Conservation (phyloP, 306 rosid genomes). For the Purshia tridentata region DNA sequence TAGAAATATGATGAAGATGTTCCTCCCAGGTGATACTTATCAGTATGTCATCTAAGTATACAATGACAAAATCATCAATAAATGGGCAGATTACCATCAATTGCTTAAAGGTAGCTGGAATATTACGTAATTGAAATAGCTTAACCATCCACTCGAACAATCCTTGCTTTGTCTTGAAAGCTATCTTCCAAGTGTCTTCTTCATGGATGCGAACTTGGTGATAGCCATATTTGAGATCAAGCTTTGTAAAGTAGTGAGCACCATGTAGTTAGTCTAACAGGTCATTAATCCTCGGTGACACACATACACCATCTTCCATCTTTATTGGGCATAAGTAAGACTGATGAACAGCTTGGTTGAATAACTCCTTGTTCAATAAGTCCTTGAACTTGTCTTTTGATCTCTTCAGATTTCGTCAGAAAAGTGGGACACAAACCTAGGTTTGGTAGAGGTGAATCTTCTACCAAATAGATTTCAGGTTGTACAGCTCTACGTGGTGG, state of each 20-base stretch:
- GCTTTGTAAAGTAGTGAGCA: not conserved
- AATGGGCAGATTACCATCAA: not conserved
- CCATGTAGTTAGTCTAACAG: not conserved
- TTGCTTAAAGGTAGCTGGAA: not conserved
- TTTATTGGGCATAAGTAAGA: not conserved
- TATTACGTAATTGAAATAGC: not conserved
- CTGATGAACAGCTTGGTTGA: not conserved
- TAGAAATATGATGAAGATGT: not conserved
- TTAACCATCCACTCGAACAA: not conserved
- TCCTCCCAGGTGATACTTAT: not conserved
- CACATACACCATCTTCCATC: not conserved
- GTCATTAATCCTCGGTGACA: not conserved
- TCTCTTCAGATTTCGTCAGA: not conserved
- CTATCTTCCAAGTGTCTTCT: not conserved
- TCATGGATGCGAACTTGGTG: not conserved
- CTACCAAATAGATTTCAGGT: not conserved
- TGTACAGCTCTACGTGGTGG: not conserved
- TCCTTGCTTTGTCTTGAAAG: slow-evolving; percentile 3
- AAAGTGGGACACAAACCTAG: not conserved
- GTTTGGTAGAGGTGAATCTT: not conserved
- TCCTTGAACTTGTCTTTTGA: not conserved
- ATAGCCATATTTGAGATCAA: not conserved
- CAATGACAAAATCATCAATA: slow-evolving; percentile 5
- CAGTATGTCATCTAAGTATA: not conserved
- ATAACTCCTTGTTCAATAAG: not conserved